Base-by-base conservation (phyloP, 345 rosid species). In the Gossypium arboreum region DNA sequence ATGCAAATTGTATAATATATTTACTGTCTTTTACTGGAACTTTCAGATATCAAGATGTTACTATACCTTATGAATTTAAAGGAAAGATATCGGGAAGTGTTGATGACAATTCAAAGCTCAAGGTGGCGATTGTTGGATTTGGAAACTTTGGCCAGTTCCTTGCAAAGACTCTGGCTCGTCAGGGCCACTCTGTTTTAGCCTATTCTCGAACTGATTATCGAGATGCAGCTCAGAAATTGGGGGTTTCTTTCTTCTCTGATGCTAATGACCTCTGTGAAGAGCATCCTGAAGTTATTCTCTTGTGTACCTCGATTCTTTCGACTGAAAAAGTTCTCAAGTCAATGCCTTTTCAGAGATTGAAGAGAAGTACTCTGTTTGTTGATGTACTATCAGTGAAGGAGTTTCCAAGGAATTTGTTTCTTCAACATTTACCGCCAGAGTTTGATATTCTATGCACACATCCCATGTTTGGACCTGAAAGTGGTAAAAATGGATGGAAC, bases 401-500 rank as follows among this genome's bases (percentile, higher is more conserved):
- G 85, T 88, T 91, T 72, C 93, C 98, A 2, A 86, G 78, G 83
- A 84, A 75, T 59, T 71, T 86, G 70, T 86, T 91, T 77, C 81
- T 91, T 70, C 86, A 81, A 68, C 52, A 75, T 74, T 79, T 87
- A 78, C 91, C 93, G 24, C 74, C 78, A 18, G 85, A 85, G 57
- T 91, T 91, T 57, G 94, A 92, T 81, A 82, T 90, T 79, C 84
- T 92, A 52, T 93, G 98, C 77, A 83, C 97, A 0, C 95, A 90
- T 67, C 95, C 98, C 11, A 92, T 90, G 98, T 92, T 91, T 73
- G 97, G 95, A 44, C 98, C 92, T 0, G 95, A 90, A 80, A 93
- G 95, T 66, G 97, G 93, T 68, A 91, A 84, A 80, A 83, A 88
- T 34, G 93, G 93, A n/a, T 93, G 97, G 95, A 64, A 63, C 10